These are phyloP conservation scores for Daldinia loculata DNA, from an alignment of 495 filamentous ascomycete genomes.

Conservation along the genomic window DNA sequence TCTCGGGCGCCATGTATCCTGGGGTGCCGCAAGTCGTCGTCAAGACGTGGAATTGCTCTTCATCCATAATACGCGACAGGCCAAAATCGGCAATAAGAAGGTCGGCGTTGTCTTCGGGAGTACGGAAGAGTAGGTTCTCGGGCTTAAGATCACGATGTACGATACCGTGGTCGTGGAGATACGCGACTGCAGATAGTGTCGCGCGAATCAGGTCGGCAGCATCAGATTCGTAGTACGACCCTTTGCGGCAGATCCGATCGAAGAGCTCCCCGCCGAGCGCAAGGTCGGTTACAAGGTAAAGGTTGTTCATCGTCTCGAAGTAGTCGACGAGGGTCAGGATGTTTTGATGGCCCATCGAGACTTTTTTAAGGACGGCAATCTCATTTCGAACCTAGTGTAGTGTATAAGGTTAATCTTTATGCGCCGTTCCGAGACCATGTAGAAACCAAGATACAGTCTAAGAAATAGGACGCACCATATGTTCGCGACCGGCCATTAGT, in stretches of 20 bases:
- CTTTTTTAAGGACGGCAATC: conserved; percentile 94
- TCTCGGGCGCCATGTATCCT: conserved; percentile 97
- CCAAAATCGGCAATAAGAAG: conserved; percentile 98
- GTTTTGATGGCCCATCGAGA: conserved; percentile 98
- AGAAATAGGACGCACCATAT: conserved; percentile 75
- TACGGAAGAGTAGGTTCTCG: conserved; percentile 81
- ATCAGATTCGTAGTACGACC: conserved; percentile 96
- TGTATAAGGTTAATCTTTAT: conserved; percentile 21
- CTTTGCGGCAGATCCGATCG: conserved; percentile 97
- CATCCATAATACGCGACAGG: conserved; percentile 95
- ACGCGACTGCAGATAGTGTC: conserved; percentile 95
- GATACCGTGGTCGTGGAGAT: conserved; percentile 97
- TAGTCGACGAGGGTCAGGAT: conserved; percentile 98
- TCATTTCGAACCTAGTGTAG: conserved; percentile 86
- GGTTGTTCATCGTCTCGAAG: conserved; percentile 99
- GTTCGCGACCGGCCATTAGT: conserved; percentile 95
- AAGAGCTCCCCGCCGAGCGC: conserved; percentile 97
- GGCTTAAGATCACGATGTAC: conserved; percentile 87
- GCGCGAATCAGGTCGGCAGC: conserved; percentile 94
- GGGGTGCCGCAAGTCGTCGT: conserved; percentile 98
- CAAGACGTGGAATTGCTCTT: conserved; percentile 97
- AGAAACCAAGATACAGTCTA: neutral
- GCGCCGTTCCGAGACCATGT: neutral
- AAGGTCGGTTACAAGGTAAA: conserved; percentile 97
- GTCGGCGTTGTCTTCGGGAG: conserved; percentile 82